These are phyloP conservation scores for Bacidia gigantensis DNA, from an alignment of 495 filamentous ascomycete genomes.

Conservation along the genomic window DNA sequence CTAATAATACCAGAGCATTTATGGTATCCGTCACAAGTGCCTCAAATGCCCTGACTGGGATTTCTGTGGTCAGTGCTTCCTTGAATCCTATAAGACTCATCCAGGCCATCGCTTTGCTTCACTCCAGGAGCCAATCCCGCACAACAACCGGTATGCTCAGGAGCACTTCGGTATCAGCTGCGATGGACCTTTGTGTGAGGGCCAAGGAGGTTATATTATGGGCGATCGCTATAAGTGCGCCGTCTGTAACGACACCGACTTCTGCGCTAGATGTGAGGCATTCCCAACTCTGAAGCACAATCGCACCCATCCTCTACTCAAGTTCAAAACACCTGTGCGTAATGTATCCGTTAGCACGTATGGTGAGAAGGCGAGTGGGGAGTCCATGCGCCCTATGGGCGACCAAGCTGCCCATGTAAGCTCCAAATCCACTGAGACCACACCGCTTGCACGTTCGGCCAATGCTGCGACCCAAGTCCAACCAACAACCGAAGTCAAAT, in stretches of 20 bases:
- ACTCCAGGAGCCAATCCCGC: conserved; percentile 64
- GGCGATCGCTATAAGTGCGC: conserved; percentile 95
- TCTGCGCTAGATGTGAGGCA: conserved; percentile 90
- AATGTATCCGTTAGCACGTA: conserved; percentile 79
- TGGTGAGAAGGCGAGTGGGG: conserved; percentile 54
- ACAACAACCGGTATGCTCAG: conserved; percentile 31
- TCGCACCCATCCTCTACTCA: conserved; percentile 86
- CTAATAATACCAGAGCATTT: conserved; percentile 46
- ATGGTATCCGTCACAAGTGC: conserved; percentile 92
- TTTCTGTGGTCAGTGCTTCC: conserved; percentile 70
- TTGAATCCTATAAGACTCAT: conserved; percentile 52
- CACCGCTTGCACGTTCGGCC: conserved; percentile 29
- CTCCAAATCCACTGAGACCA: conserved; percentile 39
- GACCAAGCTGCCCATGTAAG: conserved; percentile 34
- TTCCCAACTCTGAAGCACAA: conserved; percentile 76
- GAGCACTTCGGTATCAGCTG: conserved; percentile 82
- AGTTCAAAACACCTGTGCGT: conserved; percentile 88
- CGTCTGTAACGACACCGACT: conserved; percentile 90
- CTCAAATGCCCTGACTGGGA: conserved; percentile 96
- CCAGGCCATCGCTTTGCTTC: conserved; percentile 81
- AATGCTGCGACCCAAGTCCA: conserved; percentile 51
- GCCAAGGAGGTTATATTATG: conserved; percentile 52
- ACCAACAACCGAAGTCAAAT: conserved; percentile 60
- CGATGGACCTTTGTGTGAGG: conserved; percentile 80
- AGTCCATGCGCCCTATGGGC: conserved; percentile 48